Conservation (phyloP, 1,284 basidiomycete genomes). For the Puccinia horiana region DNA sequence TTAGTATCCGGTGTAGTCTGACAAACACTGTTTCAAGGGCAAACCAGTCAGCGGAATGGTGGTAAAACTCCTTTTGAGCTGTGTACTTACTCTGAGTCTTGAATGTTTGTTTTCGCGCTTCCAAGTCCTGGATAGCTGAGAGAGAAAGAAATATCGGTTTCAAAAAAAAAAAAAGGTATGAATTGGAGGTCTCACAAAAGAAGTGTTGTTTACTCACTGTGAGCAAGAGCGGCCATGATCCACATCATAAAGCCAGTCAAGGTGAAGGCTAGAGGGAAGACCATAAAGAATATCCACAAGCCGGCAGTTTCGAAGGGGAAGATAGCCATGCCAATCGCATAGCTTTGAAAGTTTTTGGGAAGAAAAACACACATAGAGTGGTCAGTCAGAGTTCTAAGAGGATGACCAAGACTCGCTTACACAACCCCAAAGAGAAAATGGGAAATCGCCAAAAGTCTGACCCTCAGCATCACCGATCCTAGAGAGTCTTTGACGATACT, state of each 20-base stretch:
- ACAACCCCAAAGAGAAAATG: constrained; percentile 88
- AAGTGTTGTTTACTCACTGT: constrained; percentile 21
- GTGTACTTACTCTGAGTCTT: constrained; percentile 37
- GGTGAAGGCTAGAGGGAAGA: constrained; percentile 90
- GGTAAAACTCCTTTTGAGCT: neutral
- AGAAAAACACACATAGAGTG: neutral
- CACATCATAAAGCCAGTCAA: constrained; percentile 91
- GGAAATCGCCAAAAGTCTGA: constrained; percentile 72
- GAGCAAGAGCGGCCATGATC: constrained; percentile 64
- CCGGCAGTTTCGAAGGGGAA: constrained; percentile 72
- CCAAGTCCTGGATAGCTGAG: constrained; percentile 40
- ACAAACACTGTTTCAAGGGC: constrained; percentile 62
- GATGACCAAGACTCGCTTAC: constrained; percentile 61
- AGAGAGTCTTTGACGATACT: constrained; percentile 63
- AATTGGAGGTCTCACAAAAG: neutral
- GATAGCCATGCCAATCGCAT: constrained; percentile 87
- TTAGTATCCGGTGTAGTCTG: constrained; percentile 80
- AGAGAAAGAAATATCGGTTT: neutral
- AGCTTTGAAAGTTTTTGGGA: constrained; percentile 63
- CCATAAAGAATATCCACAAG: constrained; percentile 64
- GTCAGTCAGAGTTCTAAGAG: constrained; percentile 28
- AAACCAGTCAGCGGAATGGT: constrained; percentile 59
- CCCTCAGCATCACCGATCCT: constrained; percentile 74
- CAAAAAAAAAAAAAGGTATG: neutral
- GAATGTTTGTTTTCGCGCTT: constrained; percentile 48